Percentiles rank a stretch among this genome's conserved stretches.
Conservation (phyloP, 2,329 filamentous ascomycete species). For the Monilinia laxa region DNA sequence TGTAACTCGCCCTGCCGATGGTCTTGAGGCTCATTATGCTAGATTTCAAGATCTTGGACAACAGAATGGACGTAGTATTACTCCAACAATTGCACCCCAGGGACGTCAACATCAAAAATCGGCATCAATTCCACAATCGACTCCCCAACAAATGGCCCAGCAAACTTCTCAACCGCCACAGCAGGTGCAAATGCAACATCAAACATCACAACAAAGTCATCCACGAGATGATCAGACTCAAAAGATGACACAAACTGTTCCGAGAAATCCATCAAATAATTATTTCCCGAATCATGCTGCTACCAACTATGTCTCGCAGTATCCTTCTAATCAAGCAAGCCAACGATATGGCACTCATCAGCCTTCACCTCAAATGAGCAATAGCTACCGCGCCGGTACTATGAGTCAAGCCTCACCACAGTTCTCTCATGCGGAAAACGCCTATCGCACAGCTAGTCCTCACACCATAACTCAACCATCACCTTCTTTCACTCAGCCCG, state of each 20-base stretch:
- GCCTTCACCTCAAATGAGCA: constrained; percentile 38
- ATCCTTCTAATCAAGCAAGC: constrained; percentile 37
- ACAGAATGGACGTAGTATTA: constrained; percentile 36
- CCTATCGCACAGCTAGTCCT: constrained; percentile 38
- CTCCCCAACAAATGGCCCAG: constrained; percentile 32
- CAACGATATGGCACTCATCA: constrained; percentile 38
- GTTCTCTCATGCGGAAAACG: constrained; percentile 37
- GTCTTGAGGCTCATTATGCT: constrained; percentile 40
- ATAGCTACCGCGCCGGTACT: constrained; percentile 32
- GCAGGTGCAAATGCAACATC: constrained; percentile 31
- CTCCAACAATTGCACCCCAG: constrained; percentile 31
- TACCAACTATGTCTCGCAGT: constrained; percentile 37
- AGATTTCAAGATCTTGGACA: constrained; percentile 36
- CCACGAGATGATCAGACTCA: constrained; percentile 36
- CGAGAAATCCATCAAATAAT: constrained; percentile 34
- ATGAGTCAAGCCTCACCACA: constrained; percentile 37
- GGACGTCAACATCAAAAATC: constrained; percentile 35
- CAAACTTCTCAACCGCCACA: constrained; percentile 24
- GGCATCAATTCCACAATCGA: constrained; percentile 33
- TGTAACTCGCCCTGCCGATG: constrained; percentile 37
- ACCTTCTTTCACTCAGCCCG: constrained; percentile 36
- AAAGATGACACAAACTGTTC: constrained; percentile 28
- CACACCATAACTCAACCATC: constrained; percentile 37
- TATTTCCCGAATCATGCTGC: constrained; percentile 35
- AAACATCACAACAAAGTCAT: constrained; percentile 33